A percentile compares a stretch with the other conserved stretches of the same genome.
Evolutionary conservation across 345 rosid species (phyloP).

Genomic region (Ceriops decandra): DNA sequence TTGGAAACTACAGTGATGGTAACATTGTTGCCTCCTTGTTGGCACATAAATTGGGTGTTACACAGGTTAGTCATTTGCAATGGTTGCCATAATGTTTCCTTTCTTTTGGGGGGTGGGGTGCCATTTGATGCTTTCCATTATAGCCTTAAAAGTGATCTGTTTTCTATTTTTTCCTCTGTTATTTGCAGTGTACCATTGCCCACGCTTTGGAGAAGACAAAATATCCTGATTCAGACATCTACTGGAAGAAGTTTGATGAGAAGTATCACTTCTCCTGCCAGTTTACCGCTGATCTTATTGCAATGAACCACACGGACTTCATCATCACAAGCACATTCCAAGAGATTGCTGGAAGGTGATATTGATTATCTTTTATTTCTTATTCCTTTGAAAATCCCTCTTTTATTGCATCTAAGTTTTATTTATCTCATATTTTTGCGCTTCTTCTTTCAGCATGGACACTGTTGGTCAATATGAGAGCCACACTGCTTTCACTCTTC

Average conservation of each 20-base stretch:
- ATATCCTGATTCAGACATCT: conserved; percentile 90
- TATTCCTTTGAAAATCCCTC: background rate
- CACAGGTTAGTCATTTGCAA: conserved; percentile 56
- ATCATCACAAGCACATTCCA: conserved; percentile 98
- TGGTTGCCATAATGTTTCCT: background rate
- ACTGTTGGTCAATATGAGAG: conserved; percentile 93
- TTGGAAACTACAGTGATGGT: conserved; percentile 95
- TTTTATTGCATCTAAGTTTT: background rate
- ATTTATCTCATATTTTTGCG: background rate
- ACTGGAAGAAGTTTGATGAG: conserved; percentile 88
- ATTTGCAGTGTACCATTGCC: conserved; percentile 82
- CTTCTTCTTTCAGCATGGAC: conserved; percentile 51
- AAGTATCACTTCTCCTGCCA: conserved; percentile 96
- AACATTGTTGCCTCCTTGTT: conserved; percentile 88
- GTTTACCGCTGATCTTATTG: conserved; percentile 88
- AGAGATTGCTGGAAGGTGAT: conserved; percentile 96
- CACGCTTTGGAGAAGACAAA: conserved; percentile 96
- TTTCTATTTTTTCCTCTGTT: background rate
- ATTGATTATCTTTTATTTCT: background rate
- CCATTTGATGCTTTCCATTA: background rate
- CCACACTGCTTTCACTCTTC: conserved; percentile 85
- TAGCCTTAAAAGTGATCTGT: background rate
- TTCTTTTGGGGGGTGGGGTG: background rate
- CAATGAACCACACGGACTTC: conserved; percentile 97
- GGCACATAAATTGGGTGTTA: conserved; percentile 84